Conservation (phyloP, 2,329 filamentous ascomycete genomes). For the Tolypocladium guangdongense region DNA sequence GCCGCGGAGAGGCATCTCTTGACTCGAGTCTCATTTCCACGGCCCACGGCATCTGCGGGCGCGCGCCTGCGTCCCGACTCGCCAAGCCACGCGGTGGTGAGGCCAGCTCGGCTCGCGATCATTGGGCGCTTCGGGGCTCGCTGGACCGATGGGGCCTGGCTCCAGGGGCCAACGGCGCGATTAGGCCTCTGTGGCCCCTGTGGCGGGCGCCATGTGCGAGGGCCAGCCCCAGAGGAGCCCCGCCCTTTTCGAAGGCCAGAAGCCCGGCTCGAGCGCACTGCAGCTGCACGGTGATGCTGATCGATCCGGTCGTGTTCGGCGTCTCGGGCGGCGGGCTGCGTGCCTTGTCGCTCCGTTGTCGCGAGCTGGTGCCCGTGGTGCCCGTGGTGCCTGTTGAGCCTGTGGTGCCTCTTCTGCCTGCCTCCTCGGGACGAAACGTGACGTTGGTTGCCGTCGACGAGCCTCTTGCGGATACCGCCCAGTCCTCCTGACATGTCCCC, state of each 20-base stretch:
- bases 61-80: no score
- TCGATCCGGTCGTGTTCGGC: background rate
- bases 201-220: background rate
- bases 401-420: background rate
- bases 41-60: no score
- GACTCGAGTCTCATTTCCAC: background rate
- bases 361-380: background rate
- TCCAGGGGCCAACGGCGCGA: background rate
- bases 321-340: background rate
- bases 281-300: no score
- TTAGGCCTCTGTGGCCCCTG: background rate
- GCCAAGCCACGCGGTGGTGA: no score
- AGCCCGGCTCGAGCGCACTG: background rate
- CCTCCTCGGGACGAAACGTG: background rate
- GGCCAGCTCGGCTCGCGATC: no score
- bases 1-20: background rate
- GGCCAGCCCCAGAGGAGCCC: background rate
- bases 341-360: background rate
- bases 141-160: background rate
- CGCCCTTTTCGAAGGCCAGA: background rate
- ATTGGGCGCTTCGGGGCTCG: background rate
- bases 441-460: background rate
- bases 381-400: no score
- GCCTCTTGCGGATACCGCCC: background rate
- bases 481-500: background rate